phyloP scores from a whole-genome alignment of 208 protist genomes.

The Tritrichomonas foetus region DNA sequence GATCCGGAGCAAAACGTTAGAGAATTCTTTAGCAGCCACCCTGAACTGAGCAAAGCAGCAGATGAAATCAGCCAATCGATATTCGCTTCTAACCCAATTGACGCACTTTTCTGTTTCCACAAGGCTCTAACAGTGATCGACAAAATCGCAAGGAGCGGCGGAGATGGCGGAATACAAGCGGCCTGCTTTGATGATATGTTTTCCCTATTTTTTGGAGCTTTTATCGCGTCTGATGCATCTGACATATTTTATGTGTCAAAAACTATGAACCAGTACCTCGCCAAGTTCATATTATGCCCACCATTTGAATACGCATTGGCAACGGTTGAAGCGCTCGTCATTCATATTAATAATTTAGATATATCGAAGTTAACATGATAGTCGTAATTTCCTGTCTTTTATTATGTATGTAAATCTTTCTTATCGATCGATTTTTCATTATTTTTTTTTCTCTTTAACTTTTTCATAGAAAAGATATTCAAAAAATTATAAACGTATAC shows the following conservation, averaged over 20 bases:
- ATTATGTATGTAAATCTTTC: too few species aligned
- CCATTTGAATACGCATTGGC: not conserved
- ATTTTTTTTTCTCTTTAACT: too few species aligned
- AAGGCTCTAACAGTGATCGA: not conserved
- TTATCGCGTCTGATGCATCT: not conserved
- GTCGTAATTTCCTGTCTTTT: too few species aligned
- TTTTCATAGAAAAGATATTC: too few species aligned
- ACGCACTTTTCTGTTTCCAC: not conserved
- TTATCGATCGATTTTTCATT: too few species aligned
- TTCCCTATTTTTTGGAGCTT: not conserved
- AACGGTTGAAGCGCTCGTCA: not conserved
- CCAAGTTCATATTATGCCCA: not conserved
- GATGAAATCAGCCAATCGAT: not conserved
- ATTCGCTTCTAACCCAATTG: not conserved
- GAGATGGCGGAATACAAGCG: not conserved
- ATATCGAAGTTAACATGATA: too few species aligned
- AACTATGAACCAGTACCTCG: not conserved
- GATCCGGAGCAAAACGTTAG: not conserved
- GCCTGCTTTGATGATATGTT: not conserved
- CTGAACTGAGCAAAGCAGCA: not conserved
- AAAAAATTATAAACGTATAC: too few species aligned
- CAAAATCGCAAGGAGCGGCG: not conserved
- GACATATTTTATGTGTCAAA: not conserved
- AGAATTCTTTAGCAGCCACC: not conserved
- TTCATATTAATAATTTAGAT: not conserved